Evolutionary conservation across 805 yeast species (phyloP).

Genomic region (Starmerella davenportii): DNA sequence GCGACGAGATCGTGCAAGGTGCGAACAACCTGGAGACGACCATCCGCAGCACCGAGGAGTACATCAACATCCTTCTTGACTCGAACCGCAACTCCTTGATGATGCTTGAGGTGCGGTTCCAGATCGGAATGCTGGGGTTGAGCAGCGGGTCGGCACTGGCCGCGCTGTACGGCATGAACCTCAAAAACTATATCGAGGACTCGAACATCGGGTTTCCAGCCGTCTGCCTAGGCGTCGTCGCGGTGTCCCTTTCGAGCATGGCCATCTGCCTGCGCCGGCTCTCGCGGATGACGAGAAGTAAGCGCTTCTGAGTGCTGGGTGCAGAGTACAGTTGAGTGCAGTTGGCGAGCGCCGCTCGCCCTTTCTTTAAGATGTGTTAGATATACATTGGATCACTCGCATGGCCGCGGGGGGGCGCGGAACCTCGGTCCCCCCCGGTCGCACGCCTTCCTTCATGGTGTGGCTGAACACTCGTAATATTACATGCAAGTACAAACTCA

Average conservation of each 20-base stretch:
- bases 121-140: conserved; percentile 65
- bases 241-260: conserved; percentile 32
- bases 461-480: too few species aligned
- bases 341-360: too few species aligned
- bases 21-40: conserved; percentile 62
- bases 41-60: conserved; percentile 84
- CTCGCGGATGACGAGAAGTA: conserved; percentile 38
- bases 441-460: too few species aligned
- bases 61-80: conserved; percentile 79
- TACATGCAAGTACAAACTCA: too few species aligned
- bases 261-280: conserved; percentile 38
- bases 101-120: conserved; percentile 68
- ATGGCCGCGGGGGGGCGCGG: too few species aligned
- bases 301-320: background rate
- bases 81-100: conserved; percentile 85
- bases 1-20: conserved; percentile 87
- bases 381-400: too few species aligned
- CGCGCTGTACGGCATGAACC: conserved; percentile 87
- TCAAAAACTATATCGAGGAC: conserved; percentile 83
- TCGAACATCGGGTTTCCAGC: conserved; percentile 47
- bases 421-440: too few species aligned
- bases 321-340: too few species aligned
- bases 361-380: too few species aligned
- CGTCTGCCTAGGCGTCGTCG: conserved; percentile 27
- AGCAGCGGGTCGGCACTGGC: conserved; percentile 69